Base-by-base conservation (phyloP, 1,139 yeast genomes). In the Debaryomycetaceae sp. region DNA sequence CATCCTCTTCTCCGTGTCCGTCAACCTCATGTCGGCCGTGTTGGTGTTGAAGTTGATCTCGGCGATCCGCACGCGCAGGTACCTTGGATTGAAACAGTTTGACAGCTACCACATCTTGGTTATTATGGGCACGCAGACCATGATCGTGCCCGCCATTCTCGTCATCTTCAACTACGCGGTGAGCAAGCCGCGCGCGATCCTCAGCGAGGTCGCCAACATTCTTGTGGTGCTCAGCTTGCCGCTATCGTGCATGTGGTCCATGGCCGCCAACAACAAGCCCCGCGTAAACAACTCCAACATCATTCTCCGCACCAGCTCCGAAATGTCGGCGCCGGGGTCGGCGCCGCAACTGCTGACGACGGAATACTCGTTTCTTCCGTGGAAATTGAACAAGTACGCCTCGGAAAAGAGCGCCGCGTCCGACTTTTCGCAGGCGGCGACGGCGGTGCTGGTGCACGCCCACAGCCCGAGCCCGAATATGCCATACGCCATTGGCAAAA, bases 181-280 rank as follows among this genome's bases (percentile, higher is more conserved):
- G 2, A 32, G 37, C 6, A 31, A 34, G 21, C 34, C 32, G 25
- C 15, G 18, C 15, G 43, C 51, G 13, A 37, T 36, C 2, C 37
- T 55, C 12, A 25, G 37, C 15, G 30, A 51, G 26, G 37, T 58
- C 10, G 49, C 58, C 29, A 34, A 51, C 13, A 39, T 61, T 13
- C 32, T 62, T 4, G 53, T 58, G 11, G 79, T 79, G 0, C 47
- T 82, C 21, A 78, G 86, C 6, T 58, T 86, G 31, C 96, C 96
- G 1, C 55, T 86, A 29, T 75, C 94, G 0, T 75, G 95, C 0
- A 68, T 85, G 66, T 86, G 96, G 96, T 94, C 95, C 1, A 53
- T 69, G 4, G 53, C 76, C n/a, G 65, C 74, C 2, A 73, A 72
- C 39, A 66, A 65, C 30, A 37, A 57, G 2, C 46, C 66, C 5